phyloP scores from a whole-genome alignment of 2,329 filamentous ascomycete genomes.

The Alternaria sp. region DNA sequence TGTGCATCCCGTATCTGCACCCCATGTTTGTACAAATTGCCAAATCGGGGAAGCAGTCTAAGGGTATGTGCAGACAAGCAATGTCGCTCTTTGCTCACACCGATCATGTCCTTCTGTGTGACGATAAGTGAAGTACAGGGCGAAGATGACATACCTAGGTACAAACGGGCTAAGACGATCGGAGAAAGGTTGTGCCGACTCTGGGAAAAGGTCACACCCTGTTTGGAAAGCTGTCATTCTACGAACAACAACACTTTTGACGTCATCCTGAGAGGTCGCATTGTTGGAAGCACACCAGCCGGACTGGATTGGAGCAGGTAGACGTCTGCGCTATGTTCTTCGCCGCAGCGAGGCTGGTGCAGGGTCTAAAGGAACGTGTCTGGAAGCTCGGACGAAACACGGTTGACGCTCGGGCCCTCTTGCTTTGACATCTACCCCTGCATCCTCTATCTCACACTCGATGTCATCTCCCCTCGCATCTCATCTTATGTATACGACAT shows the following conservation, averaged over 20 bases:
- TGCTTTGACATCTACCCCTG: neutral
- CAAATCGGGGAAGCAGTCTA: neutral
- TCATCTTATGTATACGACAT: neutral
- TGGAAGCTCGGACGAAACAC: neutral
- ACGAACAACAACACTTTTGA: neutral
- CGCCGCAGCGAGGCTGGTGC: neutral
- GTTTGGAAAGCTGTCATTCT: neutral
- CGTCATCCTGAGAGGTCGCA: neutral
- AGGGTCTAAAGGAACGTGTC: neutral
- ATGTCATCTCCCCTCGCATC: neutral
- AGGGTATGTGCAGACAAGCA: neutral
- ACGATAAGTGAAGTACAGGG: neutral
- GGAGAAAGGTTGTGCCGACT: neutral
- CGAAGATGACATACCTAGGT: neutral
- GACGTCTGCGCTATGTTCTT: constrained; percentile 3
- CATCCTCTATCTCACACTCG: neutral
- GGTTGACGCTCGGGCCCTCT: neutral
- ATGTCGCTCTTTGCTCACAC: neutral
- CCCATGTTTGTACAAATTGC: neutral
- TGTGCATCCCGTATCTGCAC: neutral
- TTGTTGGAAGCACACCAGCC: neutral
- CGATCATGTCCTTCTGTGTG: neutral
- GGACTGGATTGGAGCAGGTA: neutral
- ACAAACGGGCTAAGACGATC: neutral
- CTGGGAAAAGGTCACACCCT: neutral